Base-by-base conservation (phyloP, 2,329 filamentous ascomycete genomes). In the Hypoxylon sp. region DNA sequence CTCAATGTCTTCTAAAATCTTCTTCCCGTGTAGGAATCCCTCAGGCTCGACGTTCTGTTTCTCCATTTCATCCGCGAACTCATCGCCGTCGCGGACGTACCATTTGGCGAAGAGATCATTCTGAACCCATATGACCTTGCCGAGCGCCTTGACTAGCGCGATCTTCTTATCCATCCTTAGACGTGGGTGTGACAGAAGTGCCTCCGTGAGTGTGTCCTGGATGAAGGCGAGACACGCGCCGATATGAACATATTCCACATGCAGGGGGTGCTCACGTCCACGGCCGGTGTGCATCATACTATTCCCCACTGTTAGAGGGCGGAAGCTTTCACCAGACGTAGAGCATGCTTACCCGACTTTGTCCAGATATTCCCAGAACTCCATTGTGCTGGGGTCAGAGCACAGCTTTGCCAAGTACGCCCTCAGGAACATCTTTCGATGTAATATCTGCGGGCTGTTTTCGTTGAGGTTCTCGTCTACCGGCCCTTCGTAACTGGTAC, bases 71-170 rank as follows among this genome's bases (percentile, higher is more conserved):
- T 80, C 75, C 29, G 79, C 78, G 71, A 83, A 88, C 78, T 93
- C 91, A 37, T 90, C 86, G 54, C 90, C 86, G 65, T 89, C 86
- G 35, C 86, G 84, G 37, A 92, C 87, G 74, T 94, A 92, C 90
- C 92, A 94, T 78, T 91, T 92, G n/a, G 92, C 91, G 78, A 95
- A 92, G 31, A 95, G 84, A 78, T 95, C 92, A 77, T 95, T 95
- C 80, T 95, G 93, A 72, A 95, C 94, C 92, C 92, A 95, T 71
- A 95, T 90, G 26, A 95, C 90, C 79, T 96, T 95, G 69, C 89
- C 89, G 22, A 95, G 83, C 0, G 93, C 92, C 77, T 91, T 92
- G 51, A 94, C 86, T 3, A 95, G 85, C 22, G 88, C 90, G 17
- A 91, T 90, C 81, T 94, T 94, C 79, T 87, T 87, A 63, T 85